Evolutionary conservation across 2,329 filamentous ascomycete species (phyloP), one percentile per base, ranked within the genome.

Genomic region (Lasiodiplodia gonubiensis): DNA sequence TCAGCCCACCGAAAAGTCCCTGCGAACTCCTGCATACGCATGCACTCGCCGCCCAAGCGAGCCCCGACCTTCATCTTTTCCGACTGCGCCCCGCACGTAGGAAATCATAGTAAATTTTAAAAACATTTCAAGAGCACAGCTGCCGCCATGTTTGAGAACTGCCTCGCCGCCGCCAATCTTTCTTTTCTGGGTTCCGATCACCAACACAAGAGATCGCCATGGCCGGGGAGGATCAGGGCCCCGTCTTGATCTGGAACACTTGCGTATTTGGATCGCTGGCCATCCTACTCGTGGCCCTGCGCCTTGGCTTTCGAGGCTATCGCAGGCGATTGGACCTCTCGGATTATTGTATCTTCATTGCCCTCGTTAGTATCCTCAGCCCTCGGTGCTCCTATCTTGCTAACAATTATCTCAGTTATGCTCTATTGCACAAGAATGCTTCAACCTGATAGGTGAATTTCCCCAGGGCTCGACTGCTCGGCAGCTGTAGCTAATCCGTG

Each of bases 231-330:
- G 57, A 61, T 42, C 46, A 42, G 42, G 57, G 42, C 27, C 57
- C 57, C 10, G 23, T 61, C 39, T 27, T 61, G 57, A 42, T 61
- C 57, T 61, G 57, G 57, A 61, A 49, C 57, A 49, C 57, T 16
- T 61, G 46, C 25, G 57, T 61, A 23, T 61, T 61, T 35, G 57
- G 57, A 6, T 21, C 39, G 2, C 57, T 61, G 14, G 57, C 57
- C 42, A 49, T 61, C 16, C 25, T 61, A 61, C 57, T 61, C 42
- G 57, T 61, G 39, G 57, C 39, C 12, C 39, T 61, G 42, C 57
- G 57, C 8, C 27, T 61, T 49, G 57, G 57, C 39, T 61, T 61
- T 61, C 57, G 57, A 61, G 57, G 57, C 21, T 61, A 61, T 61
- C 57, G 57, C 27, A 61, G 42, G 39, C 57, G 57, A 25, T 61